Percentiles rank a stretch among this genome's conserved stretches.
phyloP scores from a whole-genome alignment of 1,284 basidiomycete species.

The Pyrrhoderma lamaoense region DNA sequence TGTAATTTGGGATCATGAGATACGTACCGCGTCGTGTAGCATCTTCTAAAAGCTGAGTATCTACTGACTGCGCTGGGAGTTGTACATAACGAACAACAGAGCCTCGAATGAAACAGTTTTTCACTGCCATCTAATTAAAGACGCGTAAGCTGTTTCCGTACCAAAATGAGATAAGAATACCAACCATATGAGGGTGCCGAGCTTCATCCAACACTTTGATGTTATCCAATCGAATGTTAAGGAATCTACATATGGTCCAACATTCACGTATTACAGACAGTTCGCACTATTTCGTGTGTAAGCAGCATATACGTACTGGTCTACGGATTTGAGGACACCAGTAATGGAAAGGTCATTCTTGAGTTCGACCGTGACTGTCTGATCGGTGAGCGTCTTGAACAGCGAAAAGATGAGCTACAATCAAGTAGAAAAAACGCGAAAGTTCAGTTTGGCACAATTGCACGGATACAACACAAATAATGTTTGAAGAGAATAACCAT shows the following conservation, averaged over 20 bases:
- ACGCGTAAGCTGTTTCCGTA: not conserved
- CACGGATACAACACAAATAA: too few relatives aligned
- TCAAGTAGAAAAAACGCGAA: not conserved
- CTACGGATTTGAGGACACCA: constrained; percentile 94
- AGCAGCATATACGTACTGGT: constrained; percentile 67
- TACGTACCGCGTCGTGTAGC: constrained; percentile 87
- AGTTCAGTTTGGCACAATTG: too few relatives aligned
- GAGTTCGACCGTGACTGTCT: constrained; percentile 94
- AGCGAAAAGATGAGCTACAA: constrained; percentile 94
- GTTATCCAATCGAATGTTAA: constrained; percentile 94
- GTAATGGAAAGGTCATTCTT: constrained; percentile 99
- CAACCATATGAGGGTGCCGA: constrained; percentile 95
- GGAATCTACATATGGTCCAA: constrained; percentile 70
- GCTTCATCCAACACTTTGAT: constrained; percentile 92
- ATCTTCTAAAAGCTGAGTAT: constrained; percentile 95
- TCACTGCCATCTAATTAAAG: constrained; percentile 99
- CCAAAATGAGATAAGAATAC: constrained; percentile 21
- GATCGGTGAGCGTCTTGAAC: constrained; percentile 98
- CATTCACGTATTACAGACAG: constrained; percentile 2
- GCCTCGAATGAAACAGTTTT: constrained; percentile 98
- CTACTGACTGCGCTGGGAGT: constrained; percentile 86
- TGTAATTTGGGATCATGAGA: not conserved
- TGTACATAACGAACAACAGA: constrained; percentile 98
- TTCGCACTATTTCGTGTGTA: not conserved
- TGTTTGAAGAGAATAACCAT: too few relatives aligned